Evolutionary conservation across 306 rosid genomes (phyloP), one percentile per base, ranked within the genome.

Genomic region (Rosa rugosa): DNA sequence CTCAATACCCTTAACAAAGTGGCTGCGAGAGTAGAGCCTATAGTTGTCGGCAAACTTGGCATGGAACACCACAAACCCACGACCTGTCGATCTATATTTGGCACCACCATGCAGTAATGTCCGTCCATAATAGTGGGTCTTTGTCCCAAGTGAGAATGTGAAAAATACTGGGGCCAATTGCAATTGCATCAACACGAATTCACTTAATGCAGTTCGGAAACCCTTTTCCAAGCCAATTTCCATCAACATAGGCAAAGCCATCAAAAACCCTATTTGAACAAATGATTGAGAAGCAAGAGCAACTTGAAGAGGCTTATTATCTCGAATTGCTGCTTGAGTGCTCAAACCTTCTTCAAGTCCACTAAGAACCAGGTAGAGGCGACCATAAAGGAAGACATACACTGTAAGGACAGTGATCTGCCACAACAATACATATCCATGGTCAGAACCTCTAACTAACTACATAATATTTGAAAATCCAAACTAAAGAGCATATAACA

Each of bases 11-110:
- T 95, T 95, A 64, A 95, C 98, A 71, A 95, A 95, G 86, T 95
- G 99, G 84, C 99, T 95, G 31, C 99, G 99, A 20, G 99, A 95
- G 83, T 95, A 95, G 5, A 95, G 96, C 81, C 99, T 87, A 57
- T 95, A 95, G 88, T 95, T 95, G 80, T 95, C 98, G 53, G 99
- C 99, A 91, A 95, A 95, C 85, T 91, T 95, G 79, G 99, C 99
- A 82, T 95, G 99, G 85, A 95, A 91, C 83, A 95, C 99, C 76
- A 94, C 99, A 87, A 94, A 94, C 20, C 99, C 99, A 75, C 99
- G 90, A 31, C 99, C 99, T 0, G 99, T 92, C 42, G 99, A 81
- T 80, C 99, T 90, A 85, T 95, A 95, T 78, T 95, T 95, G 23
- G 99, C 98, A 71, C 99, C 99, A 70, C 99, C 98, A 79, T 92